Base-by-base conservation (phyloP, 352 stramenopile genomes). In the Thraustochytrium striatum region DNA sequence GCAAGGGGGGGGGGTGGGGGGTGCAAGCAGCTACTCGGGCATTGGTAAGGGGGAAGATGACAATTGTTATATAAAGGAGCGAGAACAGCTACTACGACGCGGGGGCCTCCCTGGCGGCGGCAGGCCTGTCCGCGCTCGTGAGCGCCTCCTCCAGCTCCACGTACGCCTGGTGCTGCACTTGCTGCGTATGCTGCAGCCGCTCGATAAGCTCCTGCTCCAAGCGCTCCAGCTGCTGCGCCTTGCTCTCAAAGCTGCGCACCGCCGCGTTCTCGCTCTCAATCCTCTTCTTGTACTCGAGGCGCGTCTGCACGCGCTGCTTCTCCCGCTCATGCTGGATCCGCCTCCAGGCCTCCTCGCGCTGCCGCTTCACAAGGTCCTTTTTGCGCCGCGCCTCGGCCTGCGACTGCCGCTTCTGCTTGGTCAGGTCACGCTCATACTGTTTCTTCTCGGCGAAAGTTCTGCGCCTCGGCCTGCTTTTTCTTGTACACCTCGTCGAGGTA, bases 131-230 rank as follows among this genome's bases (percentile, higher is more conserved):
- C n/a, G n/a, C n/a, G n/a, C n/a, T n/a, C n/a, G n/a, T n/a, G n/a
- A n/a, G n/a, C n/a, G n/a, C n/a, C n/a, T n/a, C n/a, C n/a, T n/a
- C n/a, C n/a, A n/a, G n/a, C n/a, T n/a, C n/a, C n/a, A n/a, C n/a
- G n/a, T n/a, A n/a, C n/a, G n/a, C n/a, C n/a, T n/a, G n/a, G n/a
- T n/a, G n/a, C 61, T 85, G 82, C 30, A 83, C 58, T 38, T 38
- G 53, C 69, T 85, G 82, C 19, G 82, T 83, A 28, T 70, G 57
- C 65, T 85, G 84, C 16, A 85, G 70, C n/a, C 81, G 72, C 25
- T 72, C 58, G 50, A 85, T 83, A 30, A 85, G 72, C 72, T 85
- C 19, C 36, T 72, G 57, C 47, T 85, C 82, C 52, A 39, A 61
- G 39, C 73, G 79, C 57, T 85, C 82, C 61, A 85, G 84, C 7